A percentile compares a stretch with the other conserved stretches of the same genome.
phyloP scores from a whole-genome alignment of 176 grass and related monocot species.

The Otatea glauca region DNA sequence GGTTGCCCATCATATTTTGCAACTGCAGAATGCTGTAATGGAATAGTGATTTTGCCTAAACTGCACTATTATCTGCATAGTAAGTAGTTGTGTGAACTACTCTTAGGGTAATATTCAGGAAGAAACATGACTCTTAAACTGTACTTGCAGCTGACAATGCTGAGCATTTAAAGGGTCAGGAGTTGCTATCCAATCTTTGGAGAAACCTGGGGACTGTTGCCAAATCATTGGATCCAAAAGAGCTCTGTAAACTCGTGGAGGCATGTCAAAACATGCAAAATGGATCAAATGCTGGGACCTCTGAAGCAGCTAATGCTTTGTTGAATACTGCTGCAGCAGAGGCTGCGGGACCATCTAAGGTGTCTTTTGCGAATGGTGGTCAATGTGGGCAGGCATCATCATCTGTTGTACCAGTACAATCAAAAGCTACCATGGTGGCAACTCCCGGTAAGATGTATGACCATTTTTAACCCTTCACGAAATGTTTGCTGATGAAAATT shows the following conservation, averaged over 20 bases:
- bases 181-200: conserved; percentile 68
- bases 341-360: conserved; percentile 55
- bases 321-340: conserved; percentile 49
- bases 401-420: conserved; percentile 57
- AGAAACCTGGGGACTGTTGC: conserved; percentile 74
- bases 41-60: neutral
- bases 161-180: conserved; percentile 67
- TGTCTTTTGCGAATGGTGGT: conserved; percentile 48
- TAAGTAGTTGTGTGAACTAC: conserved; percentile 6
- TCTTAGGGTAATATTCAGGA: conserved; percentile 40
- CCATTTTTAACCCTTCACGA: conserved; percentile 1
- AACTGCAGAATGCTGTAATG: conserved; percentile 26
- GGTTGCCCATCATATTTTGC: conserved; percentile 27
- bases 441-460: conserved; percentile 63
- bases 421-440: conserved; percentile 50
- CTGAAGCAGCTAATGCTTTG: conserved; percentile 65
- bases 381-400: conserved; percentile 49
- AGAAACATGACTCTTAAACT: conserved; percentile 32
- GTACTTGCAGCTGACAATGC: conserved; percentile 70
- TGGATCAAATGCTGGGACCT: conserved; percentile 65
- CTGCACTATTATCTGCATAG: conserved; percentile 22
- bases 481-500: conserved; percentile 32
- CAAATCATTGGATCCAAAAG: conserved; percentile 81
- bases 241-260: conserved; percentile 76
- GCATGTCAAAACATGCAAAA: conserved; percentile 79